Base-by-base conservation (phyloP, 2,329 filamentous ascomycete species). In the Alternaria metachromatica region DNA sequence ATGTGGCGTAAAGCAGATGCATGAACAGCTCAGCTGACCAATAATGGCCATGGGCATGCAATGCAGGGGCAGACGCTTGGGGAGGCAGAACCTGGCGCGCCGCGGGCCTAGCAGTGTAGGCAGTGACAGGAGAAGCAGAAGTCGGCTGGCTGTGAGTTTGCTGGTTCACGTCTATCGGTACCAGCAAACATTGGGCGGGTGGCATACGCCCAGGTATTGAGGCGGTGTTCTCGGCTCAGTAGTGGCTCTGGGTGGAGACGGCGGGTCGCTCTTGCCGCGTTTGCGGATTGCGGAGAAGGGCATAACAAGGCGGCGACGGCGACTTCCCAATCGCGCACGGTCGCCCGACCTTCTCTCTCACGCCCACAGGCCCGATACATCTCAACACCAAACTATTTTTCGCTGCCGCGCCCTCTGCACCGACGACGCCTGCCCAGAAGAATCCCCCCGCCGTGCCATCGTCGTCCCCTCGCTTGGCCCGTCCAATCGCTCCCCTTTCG, bases 211-310 rank as follows among this genome's bases (percentile, higher is more conserved):
- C 37, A 30, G n/a, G 21, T 44, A 26, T 45, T 45, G 54, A 54
- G 60, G 55, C 60, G 41, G 58, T 60, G 57, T 60, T 37, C 43
- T 55, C 49, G 49, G 60, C 60, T 49, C 51, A 51, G 60, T 58
- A 55, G 58, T 37, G 62, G 58, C 58, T 62, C 49, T 46, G 50
- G 21, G 59, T 60, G 63, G 63, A 59, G 60, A 63, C 68, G 59
- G 66, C 68, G 70, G 70, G 66, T 74, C 69, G 64, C 55, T 65
- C 61, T 68, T 74, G 67, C 69, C 70, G 67, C 65, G 59, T 66
- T 69, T 64, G 67, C 61, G 61, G 62, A 69, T 67, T 72, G 70
- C 64, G 70, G 69, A 71, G 66, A 65, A 62, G 59, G 43, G 45
- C 54, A 63, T 67, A 67, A 65, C 64, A 65, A 65, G 63, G 62